These are phyloP conservation scores for Alternaria sp. DNA, from an alignment of 2,329 filamentous ascomycete species.

Conservation along the genomic window DNA sequence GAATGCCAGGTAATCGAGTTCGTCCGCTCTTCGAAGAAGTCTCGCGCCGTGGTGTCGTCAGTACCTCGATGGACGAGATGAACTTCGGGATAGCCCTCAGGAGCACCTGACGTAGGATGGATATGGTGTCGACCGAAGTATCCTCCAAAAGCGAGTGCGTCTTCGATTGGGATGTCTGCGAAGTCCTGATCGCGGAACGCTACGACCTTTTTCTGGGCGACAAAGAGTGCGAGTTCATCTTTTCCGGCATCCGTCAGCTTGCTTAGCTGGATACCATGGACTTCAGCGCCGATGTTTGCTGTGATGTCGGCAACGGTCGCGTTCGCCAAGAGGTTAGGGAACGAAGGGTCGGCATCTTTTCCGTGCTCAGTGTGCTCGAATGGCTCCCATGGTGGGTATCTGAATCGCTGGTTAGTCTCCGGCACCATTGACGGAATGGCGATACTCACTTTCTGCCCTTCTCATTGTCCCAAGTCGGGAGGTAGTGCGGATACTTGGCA, in stretches of 20 bases:
- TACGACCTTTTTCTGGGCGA: constrained; percentile 77
- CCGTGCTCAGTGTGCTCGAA: constrained; percentile 79
- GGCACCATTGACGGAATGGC: not conserved
- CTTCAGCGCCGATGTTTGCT: constrained; percentile 75
- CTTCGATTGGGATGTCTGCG: constrained; percentile 68
- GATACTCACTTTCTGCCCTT: constrained; percentile 17
- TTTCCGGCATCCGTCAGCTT: constrained; percentile 71
- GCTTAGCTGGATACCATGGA: constrained; percentile 74
- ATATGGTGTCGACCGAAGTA: constrained; percentile 86
- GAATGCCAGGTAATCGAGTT: constrained; percentile 89
- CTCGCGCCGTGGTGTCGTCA: constrained; percentile 64
- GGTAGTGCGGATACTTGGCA: constrained; percentile 73
- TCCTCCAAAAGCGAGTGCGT: constrained; percentile 71
- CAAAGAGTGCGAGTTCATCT: constrained; percentile 76
- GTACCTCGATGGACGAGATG: constrained; percentile 79
- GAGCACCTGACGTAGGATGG: constrained; percentile 78
- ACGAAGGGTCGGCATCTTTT: constrained; percentile 73
- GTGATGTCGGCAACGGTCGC: constrained; percentile 67
- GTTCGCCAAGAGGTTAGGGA: constrained; percentile 69
- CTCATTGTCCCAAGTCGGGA: constrained; percentile 73
- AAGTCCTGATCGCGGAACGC: constrained; percentile 77
- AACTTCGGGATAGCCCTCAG: constrained; percentile 74
- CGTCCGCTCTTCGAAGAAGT: constrained; percentile 72
- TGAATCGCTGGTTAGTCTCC: constrained; percentile 31
- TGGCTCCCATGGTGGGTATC: constrained; percentile 68